phyloP scores from a whole-genome alignment of 2,329 filamentous ascomycete genomes.

The Aciculosporium take region DNA sequence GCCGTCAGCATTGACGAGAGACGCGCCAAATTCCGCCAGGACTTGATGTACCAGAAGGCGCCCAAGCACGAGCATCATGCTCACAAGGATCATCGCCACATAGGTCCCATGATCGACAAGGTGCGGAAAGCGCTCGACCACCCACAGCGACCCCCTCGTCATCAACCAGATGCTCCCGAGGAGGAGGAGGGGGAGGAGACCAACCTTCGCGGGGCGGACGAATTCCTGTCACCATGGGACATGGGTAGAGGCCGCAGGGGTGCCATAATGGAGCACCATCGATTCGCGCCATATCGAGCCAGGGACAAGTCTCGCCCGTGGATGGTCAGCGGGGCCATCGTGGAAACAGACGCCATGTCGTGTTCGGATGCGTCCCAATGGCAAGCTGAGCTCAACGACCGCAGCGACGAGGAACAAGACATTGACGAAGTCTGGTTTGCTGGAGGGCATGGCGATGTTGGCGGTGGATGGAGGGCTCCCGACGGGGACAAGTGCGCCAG shows the following conservation, averaged over 20 bases:
- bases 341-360: conserved; percentile 16
- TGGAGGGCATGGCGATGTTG: conserved; percentile 65
- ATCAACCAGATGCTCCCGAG: neutral
- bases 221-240: conserved; percentile 8
- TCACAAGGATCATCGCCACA: conserved; percentile 13
- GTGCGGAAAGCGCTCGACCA: conserved; percentile 10
- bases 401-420: conserved; percentile 46
- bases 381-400: conserved; percentile 21
- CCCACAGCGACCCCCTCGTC: neutral
- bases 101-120: conserved; percentile 8
- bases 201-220: neutral
- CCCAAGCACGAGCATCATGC: conserved; percentile 9
- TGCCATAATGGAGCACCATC: conserved; percentile 1
- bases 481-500: conserved; percentile 46
- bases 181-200: neutral
- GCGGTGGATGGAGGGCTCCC: conserved; percentile 56
- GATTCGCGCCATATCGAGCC: conserved; percentile 27
- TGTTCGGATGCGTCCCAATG: conserved; percentile 17
- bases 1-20: conserved; percentile 59
- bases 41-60: conserved; percentile 44
- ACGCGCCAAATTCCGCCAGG: conserved; percentile 57
- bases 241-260: conserved; percentile 8
- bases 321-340: conserved; percentile 3
- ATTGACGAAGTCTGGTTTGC: conserved; percentile 73
- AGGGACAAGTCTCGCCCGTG: conserved; percentile 25